These are phyloP conservation scores for Phytophthora macrochlamydospora DNA, from an alignment of 352 stramenopile genomes.

Conservation along the genomic window DNA sequence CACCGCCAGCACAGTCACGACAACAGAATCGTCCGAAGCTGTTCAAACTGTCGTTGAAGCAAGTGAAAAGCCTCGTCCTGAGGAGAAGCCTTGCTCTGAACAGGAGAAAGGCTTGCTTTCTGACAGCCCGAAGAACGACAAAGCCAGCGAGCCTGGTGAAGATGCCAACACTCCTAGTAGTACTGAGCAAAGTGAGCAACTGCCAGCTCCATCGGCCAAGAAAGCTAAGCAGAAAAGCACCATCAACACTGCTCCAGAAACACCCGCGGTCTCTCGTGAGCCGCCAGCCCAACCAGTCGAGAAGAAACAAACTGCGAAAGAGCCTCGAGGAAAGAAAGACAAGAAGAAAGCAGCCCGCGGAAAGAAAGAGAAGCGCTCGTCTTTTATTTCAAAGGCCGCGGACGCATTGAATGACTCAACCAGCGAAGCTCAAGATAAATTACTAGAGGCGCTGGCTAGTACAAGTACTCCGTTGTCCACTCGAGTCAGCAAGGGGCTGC, in stretches of 20 bases:
- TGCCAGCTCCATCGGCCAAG: constrained; percentile 8
- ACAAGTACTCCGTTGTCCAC: constrained; percentile 16
- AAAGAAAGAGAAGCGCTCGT: constrained; percentile 67
- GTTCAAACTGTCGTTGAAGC: no score
- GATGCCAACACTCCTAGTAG: no score
- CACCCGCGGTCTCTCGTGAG: not conserved
- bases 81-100: no score
- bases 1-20: no score
- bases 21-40: no score
- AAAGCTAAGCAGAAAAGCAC: constrained; percentile 23
- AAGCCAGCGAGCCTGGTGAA: no score
- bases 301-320: constrained; percentile 43
- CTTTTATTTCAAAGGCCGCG: constrained; percentile 11
- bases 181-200: not conserved
- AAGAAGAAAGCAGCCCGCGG: constrained; percentile 52
- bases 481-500: constrained; percentile 17
- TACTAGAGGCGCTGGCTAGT: constrained; percentile 15
- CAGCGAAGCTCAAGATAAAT: constrained; percentile 22
- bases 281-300: constrained; percentile 8
- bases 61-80: no score
- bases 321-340: constrained; percentile 49
- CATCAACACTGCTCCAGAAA: no score
- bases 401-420: constrained; percentile 19
- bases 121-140: no score
- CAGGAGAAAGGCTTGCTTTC: no score